Evolutionary conservation across 768 basidiomycete genomes (phyloP).

Genomic region (Roridomyces roridus): DNA sequence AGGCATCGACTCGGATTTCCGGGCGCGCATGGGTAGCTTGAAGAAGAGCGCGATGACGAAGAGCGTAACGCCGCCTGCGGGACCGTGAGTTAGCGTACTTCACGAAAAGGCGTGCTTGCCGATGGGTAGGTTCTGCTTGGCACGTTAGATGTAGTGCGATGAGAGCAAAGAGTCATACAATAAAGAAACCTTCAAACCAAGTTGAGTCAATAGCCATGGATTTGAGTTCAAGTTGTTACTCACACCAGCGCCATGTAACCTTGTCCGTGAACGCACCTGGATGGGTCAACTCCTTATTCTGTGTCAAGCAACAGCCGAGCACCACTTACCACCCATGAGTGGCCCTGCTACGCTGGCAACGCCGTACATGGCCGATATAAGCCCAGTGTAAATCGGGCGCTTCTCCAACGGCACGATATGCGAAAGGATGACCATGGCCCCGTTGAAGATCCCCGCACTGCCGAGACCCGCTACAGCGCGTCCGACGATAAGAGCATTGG

Average conservation of each 20-base stretch:
- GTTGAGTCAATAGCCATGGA: too few relatives aligned
- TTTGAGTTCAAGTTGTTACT: too few relatives aligned
- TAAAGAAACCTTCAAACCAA: too few relatives aligned
- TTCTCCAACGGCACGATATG: conserved; percentile 34
- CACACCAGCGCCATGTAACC: conserved; percentile 46
- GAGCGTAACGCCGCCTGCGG: not conserved
- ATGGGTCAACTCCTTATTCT: too few relatives aligned
- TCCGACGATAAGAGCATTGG: not conserved
- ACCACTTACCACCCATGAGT: conserved; percentile 37
- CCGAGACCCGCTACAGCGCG: not conserved
- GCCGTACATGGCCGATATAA: conserved; percentile 40
- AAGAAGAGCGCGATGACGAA: conserved; percentile 6
- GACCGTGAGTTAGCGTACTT: too few relatives aligned
- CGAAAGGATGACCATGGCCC: not conserved
- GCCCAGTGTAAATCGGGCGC: conserved; percentile 41
- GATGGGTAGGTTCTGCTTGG: conserved; percentile 26
- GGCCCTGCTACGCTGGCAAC: conserved; percentile 30
- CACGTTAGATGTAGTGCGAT: not conserved
- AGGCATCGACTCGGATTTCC: not conserved
- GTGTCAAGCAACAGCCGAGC: conserved; percentile 24
- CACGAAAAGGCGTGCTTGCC: too few relatives aligned
- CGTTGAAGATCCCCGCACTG: not conserved
- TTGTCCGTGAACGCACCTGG: conserved; percentile 29
- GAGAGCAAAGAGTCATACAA: not conserved
- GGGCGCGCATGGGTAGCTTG: conserved; percentile 15